Percentiles rank a stretch among this genome's conserved stretches.
These are phyloP conservation scores for Brassica rapa DNA, from an alignment of 345 rosid species.

Conservation along the genomic window DNA sequence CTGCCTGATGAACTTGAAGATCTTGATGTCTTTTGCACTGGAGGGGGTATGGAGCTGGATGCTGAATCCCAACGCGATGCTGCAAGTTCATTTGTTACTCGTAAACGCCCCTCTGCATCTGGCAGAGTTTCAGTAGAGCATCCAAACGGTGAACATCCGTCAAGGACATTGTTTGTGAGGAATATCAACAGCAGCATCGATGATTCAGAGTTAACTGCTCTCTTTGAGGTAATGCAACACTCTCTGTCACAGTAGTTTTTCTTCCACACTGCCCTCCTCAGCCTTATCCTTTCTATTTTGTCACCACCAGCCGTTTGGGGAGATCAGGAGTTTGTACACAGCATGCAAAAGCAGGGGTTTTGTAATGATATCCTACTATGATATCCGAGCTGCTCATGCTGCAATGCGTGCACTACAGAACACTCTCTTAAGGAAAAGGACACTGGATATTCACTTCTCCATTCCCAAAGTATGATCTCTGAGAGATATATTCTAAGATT, in stretches of 20 bases:
- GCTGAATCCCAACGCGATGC: constrained; percentile 54
- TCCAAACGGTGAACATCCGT: constrained; percentile 96
- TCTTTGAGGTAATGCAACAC: constrained; percentile 67
- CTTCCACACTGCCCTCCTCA: background rate
- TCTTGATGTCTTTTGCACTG: constrained; percentile 75
- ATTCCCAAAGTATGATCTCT: constrained; percentile 77
- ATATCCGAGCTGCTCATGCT: constrained; percentile 85
- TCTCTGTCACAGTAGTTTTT: background rate
- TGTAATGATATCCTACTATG: constrained; percentile 95
- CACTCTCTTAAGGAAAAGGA: constrained; percentile 82
- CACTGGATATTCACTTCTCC: constrained; percentile 91
- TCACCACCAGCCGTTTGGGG: constrained; percentile 77
- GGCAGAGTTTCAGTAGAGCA: constrained; percentile 84
- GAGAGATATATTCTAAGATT: background rate
- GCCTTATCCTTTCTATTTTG: constrained; percentile 16
- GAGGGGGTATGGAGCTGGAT: constrained; percentile 92
- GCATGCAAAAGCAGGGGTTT: constrained; percentile 97
- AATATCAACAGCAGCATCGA: constrained; percentile 96
- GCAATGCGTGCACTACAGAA: constrained; percentile 94
- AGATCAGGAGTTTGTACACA: constrained; percentile 85
- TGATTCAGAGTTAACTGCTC: constrained; percentile 76
- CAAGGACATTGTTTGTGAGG: constrained; percentile 88
- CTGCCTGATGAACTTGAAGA: constrained; percentile 69
- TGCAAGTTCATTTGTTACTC: constrained; percentile 48
- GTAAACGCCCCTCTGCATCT: constrained; percentile 53